Conservation (phyloP, 495 filamentous ascomycete species). For the Pseudotulostoma volvatum region DNA sequence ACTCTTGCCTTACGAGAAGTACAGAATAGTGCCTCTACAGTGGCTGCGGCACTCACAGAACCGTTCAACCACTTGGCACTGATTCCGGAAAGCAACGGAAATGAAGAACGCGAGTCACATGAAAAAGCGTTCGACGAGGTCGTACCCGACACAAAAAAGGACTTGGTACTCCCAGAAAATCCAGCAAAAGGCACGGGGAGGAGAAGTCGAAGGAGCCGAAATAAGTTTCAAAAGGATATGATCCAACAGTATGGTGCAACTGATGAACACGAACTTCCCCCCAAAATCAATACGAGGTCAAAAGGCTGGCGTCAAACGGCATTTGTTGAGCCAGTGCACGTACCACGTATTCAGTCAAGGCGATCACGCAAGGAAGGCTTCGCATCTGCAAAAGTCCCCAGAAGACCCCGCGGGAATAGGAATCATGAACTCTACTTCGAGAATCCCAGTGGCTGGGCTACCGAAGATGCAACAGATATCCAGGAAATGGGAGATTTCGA, state of each 20-base stretch:
- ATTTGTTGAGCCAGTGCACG: constrained; percentile 45
- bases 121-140: constrained; percentile 9
- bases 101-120: constrained; percentile 5
- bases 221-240: constrained; percentile 8
- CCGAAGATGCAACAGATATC: constrained; percentile 92
- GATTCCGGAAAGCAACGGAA: constrained; percentile 6
- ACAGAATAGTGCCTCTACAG: constrained; percentile 9
- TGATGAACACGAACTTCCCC: constrained; percentile 20
- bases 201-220: constrained; percentile 20
- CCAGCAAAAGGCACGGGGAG: constrained; percentile 13
- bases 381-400: constrained; percentile 8
- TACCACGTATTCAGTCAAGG: constrained; percentile 9
- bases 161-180: constrained; percentile 2
- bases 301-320: constrained; percentile 79
- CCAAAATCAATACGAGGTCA: constrained; percentile 29
- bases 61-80: constrained; percentile 27
- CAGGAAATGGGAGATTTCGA: constrained; percentile 91
- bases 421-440: constrained; percentile 35
- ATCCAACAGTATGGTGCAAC: constrained; percentile 6
- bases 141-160: constrained; percentile 2
- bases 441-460: constrained; percentile 81
- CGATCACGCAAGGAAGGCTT: constrained; percentile 4
- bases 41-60: constrained; percentile 20
- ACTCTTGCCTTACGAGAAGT: constrained; percentile 3
- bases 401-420: constrained; percentile 37